These are phyloP conservation scores for Eragrostis curvula DNA, from an alignment of 176 grass and related monocot genomes.

Conservation along the genomic window DNA sequence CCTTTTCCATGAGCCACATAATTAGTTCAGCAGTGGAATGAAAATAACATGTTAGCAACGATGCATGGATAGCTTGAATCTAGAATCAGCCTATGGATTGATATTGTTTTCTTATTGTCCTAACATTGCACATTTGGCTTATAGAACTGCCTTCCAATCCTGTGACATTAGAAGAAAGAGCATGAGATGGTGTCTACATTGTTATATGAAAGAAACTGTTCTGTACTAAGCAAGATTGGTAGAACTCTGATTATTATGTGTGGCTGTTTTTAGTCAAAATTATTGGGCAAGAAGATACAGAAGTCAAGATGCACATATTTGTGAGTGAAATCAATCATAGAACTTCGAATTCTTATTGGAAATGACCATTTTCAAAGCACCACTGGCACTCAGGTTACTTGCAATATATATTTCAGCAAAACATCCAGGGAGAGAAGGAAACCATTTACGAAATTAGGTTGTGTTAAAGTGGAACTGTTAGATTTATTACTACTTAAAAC, in stretches of 20 bases:
- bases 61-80: not conserved
- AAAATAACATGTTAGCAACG: not conserved
- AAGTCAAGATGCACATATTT: not conserved
- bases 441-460: not conserved
- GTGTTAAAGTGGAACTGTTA: not conserved
- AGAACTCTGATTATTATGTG: not conserved
- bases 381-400: not conserved
- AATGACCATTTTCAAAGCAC: not conserved
- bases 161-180: not conserved
- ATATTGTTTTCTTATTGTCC: conserved; percentile 7
- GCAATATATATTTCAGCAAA: not conserved
- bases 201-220: not conserved
- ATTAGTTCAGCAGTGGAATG: not conserved
- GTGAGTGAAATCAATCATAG: not conserved
- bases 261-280: not conserved
- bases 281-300: not conserved
- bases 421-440: no score
- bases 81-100: not conserved
- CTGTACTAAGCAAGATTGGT: not conserved
- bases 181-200: not conserved
- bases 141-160: not conserved
- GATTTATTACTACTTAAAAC: no score
- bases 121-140: not conserved
- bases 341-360: not conserved
- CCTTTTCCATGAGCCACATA: not conserved